Base-by-base conservation (phyloP, 352 stramenopile genomes). In the Phytophthora podocarpi region DNA sequence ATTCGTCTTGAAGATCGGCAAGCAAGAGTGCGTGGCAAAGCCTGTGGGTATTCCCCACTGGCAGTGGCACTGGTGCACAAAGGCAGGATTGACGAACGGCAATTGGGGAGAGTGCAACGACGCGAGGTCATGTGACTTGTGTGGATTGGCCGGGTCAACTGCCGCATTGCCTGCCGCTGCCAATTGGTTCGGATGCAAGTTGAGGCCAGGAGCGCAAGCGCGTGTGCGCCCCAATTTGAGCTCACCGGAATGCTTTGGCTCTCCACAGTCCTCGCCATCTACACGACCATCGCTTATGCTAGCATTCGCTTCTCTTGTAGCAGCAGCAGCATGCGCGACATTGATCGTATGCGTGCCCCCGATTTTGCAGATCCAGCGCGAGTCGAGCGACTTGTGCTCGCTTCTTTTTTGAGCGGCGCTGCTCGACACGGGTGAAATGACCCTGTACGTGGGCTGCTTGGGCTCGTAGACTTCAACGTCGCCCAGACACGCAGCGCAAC, bases 401-500 rank as follows among this genome's bases (percentile, higher is more conserved):
- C 61, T 40, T 61, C 31, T 55, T 61, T 45, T 55, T 45, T n/a
- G n/a, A n/a, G n/a, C n/a, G n/a, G n/a, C 27, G 36, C 18, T 49
- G 36, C 18, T 37, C 32, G 34, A 18, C 23, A 23, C 13, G 21
- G 26, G 46, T 67, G 43, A 64, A 64, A 52, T 59, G 56, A 26
- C 24, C 45, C 27, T 58, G 43, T 18, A 59, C 34, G 30, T 24
- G 18, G 49, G 20, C 51, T 57, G 59, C 59, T 63, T 63, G 43
- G 18, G 15, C 35, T 31, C n/a, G 46, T n/a, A n/a, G n/a, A 28
- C 50, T 56, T 57, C 43, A 62, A 43, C 36, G 31, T 43, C 13
- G 60, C 18, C 60, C 31, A 59, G 60, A 69, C 8, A 69, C 54
- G 60, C 60, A 39, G 54, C 46, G 8, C 2, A 28, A 2, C 16